A percentile compares a stretch with the other conserved stretches of the same genome.
phyloP scores from a whole-genome alignment of 2,329 filamentous ascomycete species.

The Beauveria asiatica region DNA sequence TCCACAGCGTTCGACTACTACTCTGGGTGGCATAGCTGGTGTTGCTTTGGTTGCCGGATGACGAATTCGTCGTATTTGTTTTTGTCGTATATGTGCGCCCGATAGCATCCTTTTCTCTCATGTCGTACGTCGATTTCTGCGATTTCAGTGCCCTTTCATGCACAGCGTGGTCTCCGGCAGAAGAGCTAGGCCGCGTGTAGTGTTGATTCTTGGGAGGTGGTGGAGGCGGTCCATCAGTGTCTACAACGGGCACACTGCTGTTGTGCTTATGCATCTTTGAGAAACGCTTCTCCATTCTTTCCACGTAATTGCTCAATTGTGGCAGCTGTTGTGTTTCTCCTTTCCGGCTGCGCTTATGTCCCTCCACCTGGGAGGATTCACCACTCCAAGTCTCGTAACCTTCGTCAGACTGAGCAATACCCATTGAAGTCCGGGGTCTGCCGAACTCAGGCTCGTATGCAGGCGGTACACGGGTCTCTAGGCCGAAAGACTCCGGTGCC shows the following conservation, averaged over 20 bases:
- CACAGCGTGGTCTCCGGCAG: conserved; percentile 36
- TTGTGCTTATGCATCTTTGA: conserved; percentile 60
- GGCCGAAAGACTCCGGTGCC: conserved; percentile 81
- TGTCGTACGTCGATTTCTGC: conserved; percentile 71
- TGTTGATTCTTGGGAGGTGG: conserved; percentile 51
- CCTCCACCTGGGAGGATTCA: conserved; percentile 41
- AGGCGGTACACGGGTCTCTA: conserved; percentile 29
- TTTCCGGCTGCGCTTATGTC: conserved; percentile 30
- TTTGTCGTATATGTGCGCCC: conserved; percentile 81
- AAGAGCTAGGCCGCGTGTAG: conserved; percentile 51
- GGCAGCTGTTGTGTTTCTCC: conserved; percentile 51
- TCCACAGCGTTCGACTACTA: conserved; percentile 86
- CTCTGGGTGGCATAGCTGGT: conserved; percentile 68
- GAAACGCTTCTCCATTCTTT: conserved; percentile 82
- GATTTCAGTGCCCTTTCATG: conserved; percentile 44
- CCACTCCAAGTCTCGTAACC: conserved; percentile 52
- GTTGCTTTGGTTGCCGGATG: conserved; percentile 61
- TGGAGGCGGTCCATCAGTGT: conserved; percentile 48
- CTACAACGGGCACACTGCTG: conserved; percentile 31
- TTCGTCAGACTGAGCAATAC: conserved; percentile 54
- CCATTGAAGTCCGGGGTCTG: conserved; percentile 64
- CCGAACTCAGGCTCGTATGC: conserved; percentile 19
- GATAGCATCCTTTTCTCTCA: conserved; percentile 55
- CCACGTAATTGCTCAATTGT: conserved; percentile 76
- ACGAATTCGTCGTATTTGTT: conserved; percentile 73